Evolutionary conservation across 2,329 filamentous ascomycete genomes (phyloP), one percentile per base, ranked within the genome.

Genomic region (Zymoseptoria tritici): DNA sequence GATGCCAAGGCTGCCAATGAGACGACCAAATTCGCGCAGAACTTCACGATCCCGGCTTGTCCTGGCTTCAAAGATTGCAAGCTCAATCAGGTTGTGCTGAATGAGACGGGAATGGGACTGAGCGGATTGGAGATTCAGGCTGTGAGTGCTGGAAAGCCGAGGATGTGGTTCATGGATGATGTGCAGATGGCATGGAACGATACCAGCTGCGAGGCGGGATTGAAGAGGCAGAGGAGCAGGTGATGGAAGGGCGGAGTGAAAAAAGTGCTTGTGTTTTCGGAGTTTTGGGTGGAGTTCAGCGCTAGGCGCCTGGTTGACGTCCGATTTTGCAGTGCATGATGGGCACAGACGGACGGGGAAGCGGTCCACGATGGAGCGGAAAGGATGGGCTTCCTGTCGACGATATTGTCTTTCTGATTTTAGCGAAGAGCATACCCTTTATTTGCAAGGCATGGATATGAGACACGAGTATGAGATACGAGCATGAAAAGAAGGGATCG

Each of bases 161-260:
- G 70, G 4, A 70, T 76, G 66, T 78, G 76, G 65, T 78, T 81
- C 71, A 71, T 81, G 71, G 80, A 82, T 63, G 74, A 79, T 59
- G 66, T 82, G 58, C 63, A 73, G 52, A 67, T 81, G 67, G 75
- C 73, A 50, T 83, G 80, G 80, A 75, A 71, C 58, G 77, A 82
- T 70, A 78, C 78, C 61, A 78, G 71, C 49, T 82, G 80, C 63
- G 73, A 71, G 42, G 79, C 80, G 56, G 80, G 86, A 81, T 68
- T 89, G 88, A 0, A 88, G 87, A 52, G 93, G 36, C 57, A 63
- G 57, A 53, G 54, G 29, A 63, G 55, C 26, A 36, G 49, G 26
- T 64, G 51, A 58, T 42, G 9, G 3, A 42, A 42, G 36, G 4
- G 16, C 9, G 36, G 16, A 16, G 26, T 29, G 36, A 42, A 16